Base-by-base conservation (phyloP, 139 green algal species). In the Desmodesmus armatus region DNA sequence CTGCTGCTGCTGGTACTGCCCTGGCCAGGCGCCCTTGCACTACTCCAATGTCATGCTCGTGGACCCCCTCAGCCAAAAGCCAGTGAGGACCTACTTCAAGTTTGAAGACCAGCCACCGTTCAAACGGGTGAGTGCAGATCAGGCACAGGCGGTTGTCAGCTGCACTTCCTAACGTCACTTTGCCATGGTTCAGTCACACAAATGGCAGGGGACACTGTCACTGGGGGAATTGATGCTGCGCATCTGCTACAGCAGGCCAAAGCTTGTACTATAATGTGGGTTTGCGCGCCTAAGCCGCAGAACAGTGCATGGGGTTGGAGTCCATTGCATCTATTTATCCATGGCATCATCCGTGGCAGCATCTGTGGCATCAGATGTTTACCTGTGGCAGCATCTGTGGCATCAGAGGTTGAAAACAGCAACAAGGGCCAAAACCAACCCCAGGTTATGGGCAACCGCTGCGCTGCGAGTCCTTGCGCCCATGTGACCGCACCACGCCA, bases 1-100 rank as follows among this genome's bases (percentile, higher is more conserved):
- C 66, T 76, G 37, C 43, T 60, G 31, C 43, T 80, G n/a, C 43
- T 63, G 43, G 6, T 67, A 4, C 29, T 29, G n/a, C 72, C 15
- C 7, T 35, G 17, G 3, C 40, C 84, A 95, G 87, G 77, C 86
- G 3, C 92, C 94, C 15, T 60, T 98, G 27, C 90, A 95, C 78
- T 96, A 97, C 82, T 94, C 88, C 69, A 98, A 98, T 77, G 92
- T 98, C 1, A 58, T 70, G 9, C 76, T 98, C 35, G 37, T 97
- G 0, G 95, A 98, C 85, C 94, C 94, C 0, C 80, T 91, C 15
- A 97, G 89, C 3, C 90, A 88, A 11, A 65, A 51, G 41, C 92
- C 95, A 1, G 92, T 94, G 47, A 80, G 94, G 0, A 82, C 89
- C 5, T 44, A 31, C 19, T 94, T 87, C 49, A 35, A 29, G 7